Percentiles rank a stretch among this genome's conserved stretches.
These are phyloP conservation scores for Pseudogymnoascus sp. DNA, from an alignment of 2,329 filamentous ascomycete genomes.

Conservation along the genomic window DNA sequence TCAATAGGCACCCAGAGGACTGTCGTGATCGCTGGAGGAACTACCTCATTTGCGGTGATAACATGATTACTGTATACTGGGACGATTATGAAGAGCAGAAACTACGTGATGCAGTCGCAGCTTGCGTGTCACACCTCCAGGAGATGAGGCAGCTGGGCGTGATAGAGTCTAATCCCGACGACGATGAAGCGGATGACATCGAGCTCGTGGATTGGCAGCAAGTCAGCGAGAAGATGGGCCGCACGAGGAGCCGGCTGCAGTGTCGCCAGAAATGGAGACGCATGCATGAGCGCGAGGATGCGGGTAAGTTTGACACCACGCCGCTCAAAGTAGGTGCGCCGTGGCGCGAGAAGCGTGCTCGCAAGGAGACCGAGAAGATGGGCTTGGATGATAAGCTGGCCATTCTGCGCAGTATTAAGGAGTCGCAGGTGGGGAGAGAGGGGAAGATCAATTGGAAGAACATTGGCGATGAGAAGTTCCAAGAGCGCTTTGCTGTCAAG, in stretches of 20 bases:
- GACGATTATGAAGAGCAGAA: conserved; percentile 48
- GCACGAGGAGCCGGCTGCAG: conserved; percentile 56
- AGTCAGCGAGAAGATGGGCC: conserved; percentile 54
- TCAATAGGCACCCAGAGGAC: conserved; percentile 58
- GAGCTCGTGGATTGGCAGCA: conserved; percentile 50
- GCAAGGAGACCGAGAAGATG: conserved; percentile 36
- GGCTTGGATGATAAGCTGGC: conserved; percentile 37
- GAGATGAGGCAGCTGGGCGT: conserved; percentile 22
- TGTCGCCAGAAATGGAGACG: conserved; percentile 61
- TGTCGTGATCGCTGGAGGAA: conserved; percentile 64
- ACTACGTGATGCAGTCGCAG: conserved; percentile 44
- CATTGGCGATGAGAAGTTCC: conserved; percentile 36
- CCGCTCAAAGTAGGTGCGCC: conserved; percentile 19
- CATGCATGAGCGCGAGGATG: conserved; percentile 30
- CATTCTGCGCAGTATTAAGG: conserved; percentile 37
- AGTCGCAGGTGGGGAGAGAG: conserved; percentile 35
- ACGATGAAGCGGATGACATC: conserved; percentile 30
- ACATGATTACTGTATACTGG: conserved; percentile 49
- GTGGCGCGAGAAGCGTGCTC: conserved; percentile 38
- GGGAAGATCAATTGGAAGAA: conserved; percentile 43
- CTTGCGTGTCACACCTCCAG: conserved; percentile 43
- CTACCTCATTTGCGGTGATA: conserved; percentile 51
- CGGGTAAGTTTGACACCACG: conserved; percentile 16
- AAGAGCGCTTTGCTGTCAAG: conserved; percentile 30
- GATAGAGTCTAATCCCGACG: conserved; percentile 27